phyloP scores from a whole-genome alignment of 176 grass and related monocot species.

The Raddia guianensis region DNA sequence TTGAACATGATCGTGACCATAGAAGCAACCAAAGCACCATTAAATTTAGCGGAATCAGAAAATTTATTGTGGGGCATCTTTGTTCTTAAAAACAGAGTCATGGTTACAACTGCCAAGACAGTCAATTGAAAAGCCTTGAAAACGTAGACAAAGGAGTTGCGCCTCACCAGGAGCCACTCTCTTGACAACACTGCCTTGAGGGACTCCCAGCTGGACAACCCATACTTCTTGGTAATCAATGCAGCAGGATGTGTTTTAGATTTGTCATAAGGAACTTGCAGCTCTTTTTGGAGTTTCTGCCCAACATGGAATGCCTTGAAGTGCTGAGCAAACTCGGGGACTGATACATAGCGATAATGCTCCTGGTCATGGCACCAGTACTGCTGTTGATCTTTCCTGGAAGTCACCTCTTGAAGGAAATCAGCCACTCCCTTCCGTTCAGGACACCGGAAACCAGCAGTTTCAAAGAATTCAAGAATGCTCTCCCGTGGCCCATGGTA shows the following conservation, averaged over 20 bases:
- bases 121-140: slow-evolving; percentile 61
- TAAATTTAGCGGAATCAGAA: slow-evolving; percentile 52
- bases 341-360: slow-evolving; percentile 52
- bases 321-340: slow-evolving; percentile 46
- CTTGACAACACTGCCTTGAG: slow-evolving; percentile 55
- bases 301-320: slow-evolving; percentile 65
- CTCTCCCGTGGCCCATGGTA: slow-evolving; percentile 60
- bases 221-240: slow-evolving; percentile 57
- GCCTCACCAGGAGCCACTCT: slow-evolving; percentile 73
- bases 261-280: slow-evolving; percentile 59
- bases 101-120: slow-evolving; percentile 52
- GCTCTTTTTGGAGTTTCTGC: slow-evolving; percentile 37
- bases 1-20: slow-evolving; percentile 64
- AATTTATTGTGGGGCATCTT: slow-evolving; percentile 53
- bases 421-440: slow-evolving; percentile 58
- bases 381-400: slow-evolving; percentile 68
- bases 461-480: slow-evolving; percentile 57
- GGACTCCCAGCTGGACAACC: slow-evolving; percentile 58
- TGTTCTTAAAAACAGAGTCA: slow-evolving; percentile 78
- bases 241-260: slow-evolving; percentile 65
- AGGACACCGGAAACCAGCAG: slow-evolving; percentile 60
- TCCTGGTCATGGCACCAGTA: slow-evolving; percentile 47
- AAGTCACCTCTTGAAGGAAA: slow-evolving; percentile 64
- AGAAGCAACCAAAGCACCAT: slow-evolving; percentile 52
- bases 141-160: slow-evolving; percentile 63